Evolutionary conservation across 2,329 filamentous ascomycete genomes (phyloP), one percentile per base, ranked within the genome.

Genomic region (Penicillium sp.): DNA sequence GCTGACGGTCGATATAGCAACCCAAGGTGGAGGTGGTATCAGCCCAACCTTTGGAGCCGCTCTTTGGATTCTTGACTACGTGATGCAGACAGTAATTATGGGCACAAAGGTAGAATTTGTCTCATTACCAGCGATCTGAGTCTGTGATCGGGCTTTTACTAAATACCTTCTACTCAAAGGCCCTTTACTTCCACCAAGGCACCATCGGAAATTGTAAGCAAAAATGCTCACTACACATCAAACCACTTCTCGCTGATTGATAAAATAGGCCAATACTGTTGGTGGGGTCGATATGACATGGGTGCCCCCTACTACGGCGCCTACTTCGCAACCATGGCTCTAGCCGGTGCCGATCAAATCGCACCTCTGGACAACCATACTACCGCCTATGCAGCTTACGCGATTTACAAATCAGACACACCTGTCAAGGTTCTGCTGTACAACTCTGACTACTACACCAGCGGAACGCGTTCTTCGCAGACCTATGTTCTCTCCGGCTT

Each of bases 281-380:
- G 78, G 74, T 82, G 78, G 76, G 80, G 79, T 2, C 72, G 78
- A 3, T 81, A 83, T 64, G 76, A 70, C 45, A 83, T 83, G 75
- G 81, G 81, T 0, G 76, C 81, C 0, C 82, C 83, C 0, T 85
- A 84, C 66, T 84, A 82, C 58, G 83, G 83, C 4, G 83, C 82
- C 0, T 81, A 80, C 51, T 79, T 79, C 3, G 81, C 82, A 1
- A 76, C 79, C 2, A 77, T 80, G n/a, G 71, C 81, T 1, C 68
- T 84, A 30, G 79, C 80, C 1, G 74, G 76, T 0, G 81, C 78
- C 0, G 70, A 75, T n/a, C 69, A 78, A 46, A 71, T 85, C 52
- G 78, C 81, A 0, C 76, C 79, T 0, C 71, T 84, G 19, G 83
- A 85, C 57, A 75, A 73, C 26, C 76, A 79, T n/a, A 73, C 59